Evolutionary conservation across 495 filamentous ascomycete genomes (phyloP).

Genomic region (Thermothielavioides terrestris): DNA sequence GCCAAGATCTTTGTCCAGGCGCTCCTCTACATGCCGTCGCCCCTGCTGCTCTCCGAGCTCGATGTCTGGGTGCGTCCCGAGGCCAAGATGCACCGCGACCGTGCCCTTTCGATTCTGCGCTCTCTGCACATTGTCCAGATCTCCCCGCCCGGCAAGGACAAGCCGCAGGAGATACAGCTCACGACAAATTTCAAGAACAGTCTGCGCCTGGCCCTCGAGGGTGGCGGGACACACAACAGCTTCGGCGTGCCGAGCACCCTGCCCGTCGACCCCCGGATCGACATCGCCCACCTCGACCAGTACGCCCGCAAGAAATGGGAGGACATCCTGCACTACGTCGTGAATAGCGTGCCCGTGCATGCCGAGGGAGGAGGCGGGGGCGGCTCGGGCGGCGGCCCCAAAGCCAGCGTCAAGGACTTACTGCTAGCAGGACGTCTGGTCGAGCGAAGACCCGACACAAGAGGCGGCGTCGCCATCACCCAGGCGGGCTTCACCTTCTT

Average conservation of each 20-base stretch:
- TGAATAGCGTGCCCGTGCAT: constrained; percentile 43
- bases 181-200: constrained; percentile 68
- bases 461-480: constrained; percentile 60
- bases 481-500: constrained; percentile 89
- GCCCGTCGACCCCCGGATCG: constrained; percentile 49
- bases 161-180: constrained; percentile 57
- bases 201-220: constrained; percentile 75
- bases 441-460: constrained; percentile 46
- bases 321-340: constrained; percentile 89
- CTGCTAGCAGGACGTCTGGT: constrained; percentile 75
- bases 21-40: constrained; percentile 74
- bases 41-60: constrained; percentile 65
- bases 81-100: constrained; percentile 67
- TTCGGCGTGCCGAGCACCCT: constrained; percentile 75
- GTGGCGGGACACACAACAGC: constrained; percentile 72
- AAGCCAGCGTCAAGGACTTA: constrained; percentile 71
- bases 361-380: constrained; percentile 25
- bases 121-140: constrained; percentile 71
- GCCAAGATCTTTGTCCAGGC: constrained; percentile 95
- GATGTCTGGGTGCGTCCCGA: constrained; percentile 75
- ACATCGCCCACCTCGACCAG: constrained; percentile 65
- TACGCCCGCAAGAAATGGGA: constrained; percentile 91
- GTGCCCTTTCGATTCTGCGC: constrained; percentile 70
- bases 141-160: constrained; percentile 46
- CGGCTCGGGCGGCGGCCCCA: constrained; percentile 42